Evolutionary conservation across 768 basidiomycete species (phyloP).

Genomic region (Royoungia palumana): DNA sequence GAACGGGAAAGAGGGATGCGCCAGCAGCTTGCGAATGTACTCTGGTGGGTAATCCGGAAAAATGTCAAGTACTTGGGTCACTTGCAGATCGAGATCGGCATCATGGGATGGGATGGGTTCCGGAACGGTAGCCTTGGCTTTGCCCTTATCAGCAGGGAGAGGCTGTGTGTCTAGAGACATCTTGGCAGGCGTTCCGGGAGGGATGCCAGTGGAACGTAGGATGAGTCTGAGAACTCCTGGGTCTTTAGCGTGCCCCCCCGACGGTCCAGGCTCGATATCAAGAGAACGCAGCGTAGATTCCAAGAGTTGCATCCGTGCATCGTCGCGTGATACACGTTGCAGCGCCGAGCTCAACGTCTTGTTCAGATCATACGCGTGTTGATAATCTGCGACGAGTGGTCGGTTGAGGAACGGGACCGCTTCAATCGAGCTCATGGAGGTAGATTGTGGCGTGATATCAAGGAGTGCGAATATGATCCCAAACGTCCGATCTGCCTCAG

Average conservation of each 20-base stretch:
- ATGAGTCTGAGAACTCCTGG: conserved; percentile 63
- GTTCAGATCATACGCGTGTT: conserved; percentile 60
- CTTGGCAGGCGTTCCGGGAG: conserved; percentile 19
- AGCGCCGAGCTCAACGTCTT: conserved; percentile 44
- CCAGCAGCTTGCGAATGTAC: conserved; percentile 60
- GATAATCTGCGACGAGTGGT: conserved; percentile 68
- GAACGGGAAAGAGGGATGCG: conserved; percentile 45
- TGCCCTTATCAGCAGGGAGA: conserved; percentile 34
- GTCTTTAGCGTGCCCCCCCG: conserved; percentile 24
- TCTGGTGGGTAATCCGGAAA: conserved; percentile 56
- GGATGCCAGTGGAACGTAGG: conserved; percentile 56
- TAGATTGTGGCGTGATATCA: conserved; percentile 35
- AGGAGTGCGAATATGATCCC: conserved; percentile 58
- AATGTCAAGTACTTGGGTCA: conserved; percentile 73
- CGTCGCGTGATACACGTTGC: conserved; percentile 46
- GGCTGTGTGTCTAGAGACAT: conserved; percentile 34
- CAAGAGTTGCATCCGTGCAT: conserved; percentile 55
- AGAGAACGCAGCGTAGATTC: conserved; percentile 48
- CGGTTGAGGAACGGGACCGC: conserved; percentile 62
- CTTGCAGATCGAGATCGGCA: conserved; percentile 50
- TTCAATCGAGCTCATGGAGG: conserved; percentile 11
- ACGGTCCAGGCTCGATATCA: conserved; percentile 17
- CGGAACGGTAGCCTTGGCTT: conserved; percentile 35
- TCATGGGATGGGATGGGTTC: conserved; percentile 24
- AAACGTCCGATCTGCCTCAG: conserved; percentile 52